These are phyloP conservation scores for bread wheat (Triticum aestivum) DNA, from an alignment of 176 grass and related monocot species.

Conservation along the genomic window IWGSC_CS_RefSeq_v2.1 NC_057795.1:143907321-143907820, in stretches of 20 bases:
- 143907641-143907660: conserved; percentile 30
- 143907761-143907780: conserved; percentile 68
- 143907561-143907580: conserved; percentile 64
- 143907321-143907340: conserved; percentile 58
- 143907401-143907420: conserved; percentile 40
- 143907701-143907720: conserved; percentile 84
- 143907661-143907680: conserved; percentile 39
- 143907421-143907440: conserved; percentile 24
- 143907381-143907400: conserved; percentile 49
- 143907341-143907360: conserved; percentile 42
- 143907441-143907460: conserved; percentile 13
- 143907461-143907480: conserved; percentile 23
- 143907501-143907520: conserved; percentile 63
- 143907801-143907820: conserved; percentile 57
- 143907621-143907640: conserved; percentile 57
- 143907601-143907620: conserved; percentile 54
- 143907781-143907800: conserved; percentile 75
- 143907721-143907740: conserved; percentile 66
- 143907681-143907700: conserved; percentile 54
- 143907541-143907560: conserved; percentile 53
- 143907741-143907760: conserved; percentile 57
- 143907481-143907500: conserved; percentile 65
- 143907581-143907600: conserved; percentile 33
- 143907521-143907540: conserved; percentile 44
- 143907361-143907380: conserved; percentile 56